Evolutionary conservation across 2,329 filamentous ascomycete species (phyloP).

Genomic region (Penicillium sp.): DNA sequence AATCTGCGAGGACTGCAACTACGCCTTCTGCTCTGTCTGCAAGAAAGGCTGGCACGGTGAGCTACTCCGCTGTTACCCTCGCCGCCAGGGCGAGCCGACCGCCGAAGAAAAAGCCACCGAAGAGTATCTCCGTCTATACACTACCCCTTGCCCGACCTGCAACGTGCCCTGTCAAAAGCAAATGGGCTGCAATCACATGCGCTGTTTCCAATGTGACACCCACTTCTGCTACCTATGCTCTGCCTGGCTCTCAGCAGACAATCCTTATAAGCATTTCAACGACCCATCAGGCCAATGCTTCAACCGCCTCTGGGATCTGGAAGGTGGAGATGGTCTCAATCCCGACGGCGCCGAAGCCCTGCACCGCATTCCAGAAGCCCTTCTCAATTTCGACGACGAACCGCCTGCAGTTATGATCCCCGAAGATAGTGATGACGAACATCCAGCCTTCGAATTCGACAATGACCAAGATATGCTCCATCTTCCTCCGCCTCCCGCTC

Average conservation of each 20-base stretch:
- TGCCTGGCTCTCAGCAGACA: conserved; percentile 75
- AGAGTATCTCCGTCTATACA: conserved; percentile 79
- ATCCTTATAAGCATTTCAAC: conserved; percentile 91
- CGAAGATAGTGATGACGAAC: conserved; percentile 30
- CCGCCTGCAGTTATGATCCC: conserved; percentile 8
- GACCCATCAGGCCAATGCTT: conserved; percentile 69
- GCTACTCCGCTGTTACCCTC: conserved; percentile 69
- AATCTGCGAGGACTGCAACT: conserved; percentile 84
- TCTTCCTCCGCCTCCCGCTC: conserved; percentile 43
- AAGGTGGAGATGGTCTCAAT: conserved; percentile 69
- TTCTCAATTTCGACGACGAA: conserved; percentile 40
- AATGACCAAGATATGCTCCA: conserved; percentile 27
- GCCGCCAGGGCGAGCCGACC: conserved; percentile 68
- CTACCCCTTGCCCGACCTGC: conserved; percentile 87
- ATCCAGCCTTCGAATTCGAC: conserved; percentile 27
- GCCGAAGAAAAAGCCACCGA: conserved; percentile 84
- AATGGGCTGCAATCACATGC: conserved; percentile 96
- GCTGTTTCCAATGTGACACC: conserved; percentile 81
- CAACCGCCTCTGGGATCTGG: conserved; percentile 85
- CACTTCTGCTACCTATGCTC: conserved; percentile 97
- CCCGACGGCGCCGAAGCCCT: conserved; percentile 43
- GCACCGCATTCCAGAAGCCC: conserved; percentile 42
- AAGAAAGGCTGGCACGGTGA: conserved; percentile 91
- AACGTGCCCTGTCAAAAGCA: conserved; percentile 83
- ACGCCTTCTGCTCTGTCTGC: conserved; percentile 82